Evolutionary conservation across 768 basidiomycete species (phyloP), one percentile per base, ranked within the genome.

Genomic region (Lactarius quietus): DNA sequence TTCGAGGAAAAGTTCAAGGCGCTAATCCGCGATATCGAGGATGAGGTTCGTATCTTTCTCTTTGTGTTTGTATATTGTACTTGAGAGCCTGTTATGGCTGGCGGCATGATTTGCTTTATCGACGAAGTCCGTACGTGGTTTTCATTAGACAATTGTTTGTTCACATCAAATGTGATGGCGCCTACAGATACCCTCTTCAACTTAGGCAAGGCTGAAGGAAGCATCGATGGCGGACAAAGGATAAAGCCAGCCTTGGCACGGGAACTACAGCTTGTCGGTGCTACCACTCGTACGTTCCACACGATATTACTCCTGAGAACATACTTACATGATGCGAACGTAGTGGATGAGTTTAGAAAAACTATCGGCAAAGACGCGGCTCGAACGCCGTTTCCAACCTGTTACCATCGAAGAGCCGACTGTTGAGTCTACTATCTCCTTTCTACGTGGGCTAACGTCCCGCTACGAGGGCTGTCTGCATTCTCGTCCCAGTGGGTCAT

Each of bases 1-100:
- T 95, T 95, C 60, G 94, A 97, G 70, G 92, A 93, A 74, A 93
- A 93, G 70, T 95, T 95, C 82, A 95, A 95, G 74, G 89, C 86
- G 0, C 79, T 97, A 2, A 78, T 96, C n/a, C 84, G 84, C 31
- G 94, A 97, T 72, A 95, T 97, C 64, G 93, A 95, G 73, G 90
- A 87, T 15, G 90, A 93, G 79, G 86, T 82, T 60, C 55, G 80
- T n/a, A n/a, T 39, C 59, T 59, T 6, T 57, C 73, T 68, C 45
- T 71, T 75, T 55, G 64, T 70, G 39, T 66, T 74, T 45, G 64
- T 75, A 63, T 68, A 72, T 14, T 6, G 6, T 10, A 6, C 8
- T 12, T 36, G 10, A 36, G 12, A 5, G 1, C 17, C n/a, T 33
- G 0, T 66, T 23, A 57, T 86, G 85, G 81, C 83, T 3, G 87